Base-by-base conservation (phyloP, 2,329 filamentous ascomycete genomes). In the Tolypocladium tundrense region DNA sequence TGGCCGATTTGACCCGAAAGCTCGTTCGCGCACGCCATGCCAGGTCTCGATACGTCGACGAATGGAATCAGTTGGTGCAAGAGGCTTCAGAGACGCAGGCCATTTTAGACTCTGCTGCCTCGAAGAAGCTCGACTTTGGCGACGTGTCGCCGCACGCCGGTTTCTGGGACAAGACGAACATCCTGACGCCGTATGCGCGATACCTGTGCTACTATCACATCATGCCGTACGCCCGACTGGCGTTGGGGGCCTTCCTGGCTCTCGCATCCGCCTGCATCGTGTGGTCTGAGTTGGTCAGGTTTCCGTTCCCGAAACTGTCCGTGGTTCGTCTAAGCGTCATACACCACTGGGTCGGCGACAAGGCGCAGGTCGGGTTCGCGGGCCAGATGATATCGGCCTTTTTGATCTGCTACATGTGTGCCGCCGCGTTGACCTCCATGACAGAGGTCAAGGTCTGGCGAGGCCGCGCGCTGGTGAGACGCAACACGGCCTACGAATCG, bases 391-490 rank as follows among this genome's bases (percentile, higher is more conserved):
- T 93, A 54, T 89, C 93, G 0, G 87, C 91, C 2, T 77, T 85
- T 16, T 99, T 94, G 94, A 87, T 99, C 60, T 79, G 92, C 58
- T 99, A 99, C 77, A 99, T 99, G 94, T 96, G 90, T 70, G 80
- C 88, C 16, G 91, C 91, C 53, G 91, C 94, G 6, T 82, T 97
- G 55, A 88, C 85, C 58, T 92, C 91, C 9, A 87, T 99, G 67
- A 91, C 88, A 16, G 91, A 96, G 69, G 90, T 96, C 65, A 95
- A 94, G 68, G 91, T 97, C n/a, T 99, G 94, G 94, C 89, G 94
- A 58, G 94, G 95, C 54, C 86, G 94, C 40, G 93, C 94, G 0
- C 79, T 99, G 7, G 93, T 97, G 53, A 85, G 84, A 59, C 86
- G 94, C 58, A 94, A 96, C 68, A 99, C 94, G 0, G 93, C 95